Evolutionary conservation across 176 grass and related monocot genomes (phyloP), one percentile per base, ranked within the genome.

Genomic region (Zizania latifolia): DNA sequence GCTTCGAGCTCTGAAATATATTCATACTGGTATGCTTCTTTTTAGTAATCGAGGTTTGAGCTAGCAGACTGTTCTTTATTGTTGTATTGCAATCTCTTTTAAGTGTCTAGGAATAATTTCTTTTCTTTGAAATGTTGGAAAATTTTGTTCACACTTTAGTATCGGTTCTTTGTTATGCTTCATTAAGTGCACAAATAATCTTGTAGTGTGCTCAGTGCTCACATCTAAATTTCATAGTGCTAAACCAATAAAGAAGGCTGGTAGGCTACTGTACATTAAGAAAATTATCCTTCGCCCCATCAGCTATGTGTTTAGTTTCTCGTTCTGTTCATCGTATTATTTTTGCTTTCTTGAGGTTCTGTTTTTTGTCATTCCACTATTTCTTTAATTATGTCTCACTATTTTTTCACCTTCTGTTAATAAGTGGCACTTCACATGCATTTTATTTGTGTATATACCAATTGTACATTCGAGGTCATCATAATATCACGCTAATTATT

Each of bases 151-250:
- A n/a, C n/a, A n/a, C n/a, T n/a, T n/a, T n/a, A n/a, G n/a, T n/a
- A n/a, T n/a, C n/a, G 19, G 68, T 71, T 32, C 27, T 78, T 58
- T 26, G 31, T 55, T 84, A 32, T 34, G 58, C 75, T 72, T 21
- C 39, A 40, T 48, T 46, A 46, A 36, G 14, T 75, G 56, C 28
- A 68, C 75, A 32, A 35, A 63, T 21, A n/a, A 76, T 81, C 68
- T 76, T 19, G 27, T 76, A 64, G 58, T 6, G n/a, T n/a, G n/a
- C n/a, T n/a, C n/a, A n/a, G 5, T 15, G 10, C 38, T 40, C 43
- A 62, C 27, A 75, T 16, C 37, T 44, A 58, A 64, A 74, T 68
- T 60, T 80, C 50, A 80, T 40, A 80, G 26, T n/a, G 46, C 30
- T 34, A 56, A 64, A 14, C 36, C 73, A 76, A 30, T 75, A 28